phyloP scores from a whole-genome alignment of 139 green algal species.

The Ostreobium quekettii region DNA sequence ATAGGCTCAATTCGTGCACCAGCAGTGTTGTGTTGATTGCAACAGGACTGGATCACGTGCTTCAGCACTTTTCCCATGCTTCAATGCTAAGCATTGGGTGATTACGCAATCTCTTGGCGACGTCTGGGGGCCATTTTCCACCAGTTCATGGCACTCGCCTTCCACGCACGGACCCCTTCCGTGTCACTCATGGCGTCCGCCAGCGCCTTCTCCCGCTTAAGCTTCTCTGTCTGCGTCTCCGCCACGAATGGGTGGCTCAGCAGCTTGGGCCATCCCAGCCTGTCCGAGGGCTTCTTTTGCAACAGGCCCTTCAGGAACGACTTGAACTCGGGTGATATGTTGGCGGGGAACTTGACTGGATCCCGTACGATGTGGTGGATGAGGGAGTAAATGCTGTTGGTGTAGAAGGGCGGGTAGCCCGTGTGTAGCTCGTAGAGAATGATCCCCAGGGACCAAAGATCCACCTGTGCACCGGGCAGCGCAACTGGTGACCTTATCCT shows the following conservation, averaged over 20 bases:
- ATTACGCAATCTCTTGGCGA: no score
- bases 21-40: no score
- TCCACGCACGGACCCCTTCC: conserved; percentile 8
- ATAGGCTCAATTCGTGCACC: no score
- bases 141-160: no score
- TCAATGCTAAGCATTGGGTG: no score
- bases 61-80: no score
- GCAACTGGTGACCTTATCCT: no score
- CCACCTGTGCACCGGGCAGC: no score
- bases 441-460: conserved; percentile 96
- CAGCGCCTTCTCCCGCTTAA: conserved; percentile 34
- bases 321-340: conserved; percentile 81
- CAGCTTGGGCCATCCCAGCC: conserved; percentile 84
- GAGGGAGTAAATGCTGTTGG: conserved; percentile 94
- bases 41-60: no score
- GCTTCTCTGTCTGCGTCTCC: conserved; percentile 51
- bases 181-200: conserved; percentile 28
- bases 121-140: no score
- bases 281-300: conserved; percentile 78
- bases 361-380: conserved; percentile 91
- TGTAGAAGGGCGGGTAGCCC: conserved; percentile 97
- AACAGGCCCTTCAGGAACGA: conserved; percentile 92
- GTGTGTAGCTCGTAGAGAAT: conserved; percentile 98
- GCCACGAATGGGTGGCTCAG: conserved; percentile 89
- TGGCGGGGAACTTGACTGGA: conserved; percentile 78